Evolutionary conservation across 345 rosid species (phyloP).

Genomic region (Noccaea caerulescens): DNA sequence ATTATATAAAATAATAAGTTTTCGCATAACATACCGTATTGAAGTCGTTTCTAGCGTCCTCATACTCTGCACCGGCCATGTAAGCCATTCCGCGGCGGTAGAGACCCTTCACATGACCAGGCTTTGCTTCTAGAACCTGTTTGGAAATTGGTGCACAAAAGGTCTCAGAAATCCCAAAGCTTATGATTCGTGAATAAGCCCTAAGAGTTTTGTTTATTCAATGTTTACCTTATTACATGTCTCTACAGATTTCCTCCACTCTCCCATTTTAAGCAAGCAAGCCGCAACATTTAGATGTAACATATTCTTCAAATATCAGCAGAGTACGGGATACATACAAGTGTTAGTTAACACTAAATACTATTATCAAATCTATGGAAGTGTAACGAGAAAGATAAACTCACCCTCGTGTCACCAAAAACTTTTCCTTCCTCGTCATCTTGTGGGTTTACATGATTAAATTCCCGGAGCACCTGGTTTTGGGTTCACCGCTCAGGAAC

Average conservation of each 20-base stretch:
- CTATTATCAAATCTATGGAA: background rate
- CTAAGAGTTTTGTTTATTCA: constrained; percentile 4
- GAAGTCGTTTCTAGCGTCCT: constrained; percentile 78
- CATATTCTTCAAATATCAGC: constrained; percentile 58
- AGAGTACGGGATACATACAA: constrained; percentile 2
- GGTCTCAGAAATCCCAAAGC: background rate
- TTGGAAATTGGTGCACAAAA: constrained; percentile 15
- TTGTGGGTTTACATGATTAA: constrained; percentile 97
- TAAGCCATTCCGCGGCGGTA: constrained; percentile 98
- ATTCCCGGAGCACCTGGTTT: constrained; percentile 85
- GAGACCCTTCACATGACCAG: constrained; percentile 78
- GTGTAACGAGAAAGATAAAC: constrained; percentile 35
- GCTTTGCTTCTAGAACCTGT: constrained; percentile 90
- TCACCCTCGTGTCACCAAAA: constrained; percentile 74
- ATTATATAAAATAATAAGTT: constrained; percentile 3
- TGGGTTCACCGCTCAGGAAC: constrained; percentile 13
- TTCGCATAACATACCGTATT: constrained; percentile 50
- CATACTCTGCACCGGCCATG: constrained; percentile 81
- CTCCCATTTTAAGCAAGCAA: constrained; percentile 87
- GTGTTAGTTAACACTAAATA: constrained; percentile 2
- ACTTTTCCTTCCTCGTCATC: constrained; percentile 93
- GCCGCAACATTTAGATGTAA: constrained; percentile 89
- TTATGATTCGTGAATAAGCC: background rate
- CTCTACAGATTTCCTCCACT: constrained; percentile 82
- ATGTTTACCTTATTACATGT: constrained; percentile 78